phyloP scores from a whole-genome alignment of 2,329 filamentous ascomycete species.

The Xenosphaeropsis pyriputrescens region DNA sequence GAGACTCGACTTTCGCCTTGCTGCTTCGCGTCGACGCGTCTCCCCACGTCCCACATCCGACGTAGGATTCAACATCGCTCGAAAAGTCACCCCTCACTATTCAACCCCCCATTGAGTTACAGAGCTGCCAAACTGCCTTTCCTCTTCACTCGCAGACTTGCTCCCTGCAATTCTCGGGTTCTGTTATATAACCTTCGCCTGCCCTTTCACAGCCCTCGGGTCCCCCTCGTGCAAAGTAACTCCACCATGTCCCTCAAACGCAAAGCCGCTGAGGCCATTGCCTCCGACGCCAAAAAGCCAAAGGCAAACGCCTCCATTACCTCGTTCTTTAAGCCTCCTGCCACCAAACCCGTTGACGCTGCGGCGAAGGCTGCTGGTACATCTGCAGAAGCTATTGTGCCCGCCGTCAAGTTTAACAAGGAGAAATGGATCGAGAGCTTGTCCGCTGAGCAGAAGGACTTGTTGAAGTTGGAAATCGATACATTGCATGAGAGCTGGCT shows the following conservation, averaged over 20 bases:
- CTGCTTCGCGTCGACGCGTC: no score
- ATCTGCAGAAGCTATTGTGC: conserved; percentile 12
- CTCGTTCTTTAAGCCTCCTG: conserved; percentile 67
- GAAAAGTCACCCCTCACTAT: no score
- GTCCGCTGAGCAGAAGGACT: conserved; percentile 64
- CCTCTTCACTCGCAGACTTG: no score
- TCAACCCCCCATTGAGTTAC: no score
- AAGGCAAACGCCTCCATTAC: conserved; percentile 70
- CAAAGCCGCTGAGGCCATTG: conserved; percentile 37
- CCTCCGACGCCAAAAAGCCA: conserved; percentile 49
- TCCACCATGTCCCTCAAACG: conserved; percentile 41
- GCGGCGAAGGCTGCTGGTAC: conserved; percentile 26
- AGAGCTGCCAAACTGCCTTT: no score
- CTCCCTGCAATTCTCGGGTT: no score
- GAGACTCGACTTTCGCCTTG: no score
- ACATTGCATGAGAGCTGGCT: conserved; percentile 90
- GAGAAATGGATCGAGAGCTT: conserved; percentile 74
- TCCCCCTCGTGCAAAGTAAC: no score
- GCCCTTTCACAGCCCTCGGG: no score
- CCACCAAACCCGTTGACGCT: conserved; percentile 7
- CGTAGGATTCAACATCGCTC: no score
- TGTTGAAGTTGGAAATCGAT: conserved; percentile 81
- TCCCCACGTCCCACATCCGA: no score
- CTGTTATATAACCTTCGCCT: no score
- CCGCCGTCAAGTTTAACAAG: conserved; percentile 59